Base-by-base conservation (phyloP, 192 early-diverging fungal species). In the Gaertneriomyces semiglobifer region DNA sequence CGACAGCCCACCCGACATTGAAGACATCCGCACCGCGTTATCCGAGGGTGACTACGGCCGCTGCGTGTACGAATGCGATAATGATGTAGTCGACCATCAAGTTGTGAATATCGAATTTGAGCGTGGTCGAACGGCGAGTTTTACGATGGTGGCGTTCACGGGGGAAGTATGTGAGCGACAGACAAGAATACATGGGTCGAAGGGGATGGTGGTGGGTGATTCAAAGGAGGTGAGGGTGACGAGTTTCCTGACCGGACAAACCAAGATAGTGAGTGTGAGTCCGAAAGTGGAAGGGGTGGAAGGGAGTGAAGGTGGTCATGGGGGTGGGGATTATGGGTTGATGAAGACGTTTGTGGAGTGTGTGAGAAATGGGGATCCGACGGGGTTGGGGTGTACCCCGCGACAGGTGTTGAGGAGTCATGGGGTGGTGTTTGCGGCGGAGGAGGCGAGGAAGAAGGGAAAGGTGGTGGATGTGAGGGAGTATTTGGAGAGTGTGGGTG, bases 71-170 rank as follows among this genome's bases (percentile, higher is more conserved):
- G 87, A 88, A 69, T 72, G 73, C 62, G 81, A 83, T 62, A 89
- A 89, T 50, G 86, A 89, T 63, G 88, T 89, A 6, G 81, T 78
- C 46, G 87, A 89, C 62, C 71, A 89, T 59, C 87, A 89, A 58
- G 84, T 86, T 6, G 82, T 84, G 8, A 79, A 76, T 43, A 66
- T 85, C 40, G 76, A 82, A 65, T 83, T 85, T 69, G 75, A 73
- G 44, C 78, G 75, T 61, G 79, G 75, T 58, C 50, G 60, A 20
- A 83, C 74, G 20, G 85, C 80, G 43, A 73, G 76, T 39, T 79
- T 87, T 66, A 78, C 79, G 7, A 83, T 87, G 79, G 74, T 84
- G 41, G 85, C 81, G 4, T 82, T 81, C 62, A 82, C 81, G 5
- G 74, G 79, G 51, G 60, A 71, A 2, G 63, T 87, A 14, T 85